These are phyloP conservation scores for Cerrena zonata DNA, from an alignment of 1,284 basidiomycete genomes.

Conservation along the genomic window DNA sequence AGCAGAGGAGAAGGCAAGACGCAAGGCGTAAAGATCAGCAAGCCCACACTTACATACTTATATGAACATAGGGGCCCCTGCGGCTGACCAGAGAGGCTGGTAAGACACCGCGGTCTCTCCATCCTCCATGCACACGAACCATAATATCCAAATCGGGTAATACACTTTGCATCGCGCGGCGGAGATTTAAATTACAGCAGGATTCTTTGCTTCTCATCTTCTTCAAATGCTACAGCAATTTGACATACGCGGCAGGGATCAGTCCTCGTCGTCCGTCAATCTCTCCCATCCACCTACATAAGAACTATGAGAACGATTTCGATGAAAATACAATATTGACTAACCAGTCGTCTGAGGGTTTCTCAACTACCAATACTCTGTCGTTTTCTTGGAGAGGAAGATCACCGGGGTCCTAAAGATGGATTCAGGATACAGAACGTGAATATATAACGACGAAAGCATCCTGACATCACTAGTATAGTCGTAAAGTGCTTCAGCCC, in stretches of 20 bases:
- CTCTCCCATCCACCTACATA: conserved; percentile 69
- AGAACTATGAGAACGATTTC: not conserved
- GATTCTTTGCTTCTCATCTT: no score
- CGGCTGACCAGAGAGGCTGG: not conserved
- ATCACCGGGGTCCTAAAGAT: conserved; percentile 60
- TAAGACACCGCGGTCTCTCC: not conserved
- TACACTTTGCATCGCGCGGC: not conserved
- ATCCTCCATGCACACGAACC: no score
- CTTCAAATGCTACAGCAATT: conserved; percentile 42
- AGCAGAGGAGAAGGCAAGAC: not conserved
- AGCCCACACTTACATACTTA: not conserved
- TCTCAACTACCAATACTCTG: conserved; percentile 54
- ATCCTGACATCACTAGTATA: conserved; percentile 55
- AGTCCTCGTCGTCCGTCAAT: conserved; percentile 57
- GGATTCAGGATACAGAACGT: conserved; percentile 2
- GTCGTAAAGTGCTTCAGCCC: conserved; percentile 74
- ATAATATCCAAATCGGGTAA: not conserved
- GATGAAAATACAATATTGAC: conserved; percentile 19
- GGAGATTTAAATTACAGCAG: not conserved
- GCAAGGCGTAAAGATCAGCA: not conserved
- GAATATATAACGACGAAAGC: not conserved
- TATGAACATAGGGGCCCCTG: no score
- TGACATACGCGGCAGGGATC: conserved; percentile 72
- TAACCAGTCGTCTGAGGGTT: conserved; percentile 72
- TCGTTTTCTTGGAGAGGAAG: conserved; percentile 49